A percentile compares a stretch with the other conserved stretches of the same genome.
phyloP scores from a whole-genome alignment of 495 filamentous ascomycete species.

The Aspergillus sclerotiicarbonarius region DNA sequence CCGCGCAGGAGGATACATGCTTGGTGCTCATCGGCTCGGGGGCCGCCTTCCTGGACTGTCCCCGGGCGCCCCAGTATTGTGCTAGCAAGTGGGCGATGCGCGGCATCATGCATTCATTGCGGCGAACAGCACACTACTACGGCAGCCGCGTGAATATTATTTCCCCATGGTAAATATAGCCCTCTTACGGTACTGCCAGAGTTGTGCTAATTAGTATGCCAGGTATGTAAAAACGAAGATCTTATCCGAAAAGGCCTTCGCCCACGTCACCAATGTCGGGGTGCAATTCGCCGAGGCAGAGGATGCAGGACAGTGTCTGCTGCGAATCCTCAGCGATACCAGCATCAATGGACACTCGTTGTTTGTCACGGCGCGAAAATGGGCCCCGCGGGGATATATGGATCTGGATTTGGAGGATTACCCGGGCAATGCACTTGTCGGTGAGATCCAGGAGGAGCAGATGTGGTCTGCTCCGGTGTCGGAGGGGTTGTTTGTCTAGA shows the following conservation, averaged over 20 bases:
- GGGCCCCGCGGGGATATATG: constrained; percentile 19
- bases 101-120: constrained; percentile 27
- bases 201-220: no score
- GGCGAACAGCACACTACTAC: constrained; percentile 21
- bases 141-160: constrained; percentile 24
- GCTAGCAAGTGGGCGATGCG: constrained; percentile 31
- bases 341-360: constrained; percentile 19
- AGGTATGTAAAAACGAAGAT: constrained; percentile 28
- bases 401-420: constrained; percentile 24
- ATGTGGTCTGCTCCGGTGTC: constrained; percentile 13
- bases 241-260: constrained; percentile 16
- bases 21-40: constrained; percentile 29
- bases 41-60: constrained; percentile 28
- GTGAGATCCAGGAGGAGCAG: constrained; percentile 21
- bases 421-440: constrained; percentile 9
- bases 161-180: constrained; percentile 27
- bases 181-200: no score
- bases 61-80: constrained; percentile 22
- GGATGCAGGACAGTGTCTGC: constrained; percentile 19
- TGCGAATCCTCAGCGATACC: constrained; percentile 19
- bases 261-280: constrained; percentile 12
- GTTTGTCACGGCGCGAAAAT: constrained; percentile 19
- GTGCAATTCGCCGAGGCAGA: constrained; percentile 17
- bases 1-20: constrained; percentile 21
- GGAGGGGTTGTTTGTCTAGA: constrained; percentile 10